These are phyloP conservation scores for Sherardia arvensis DNA, from an alignment of 257 asterid species.

Conservation along the genomic window DNA sequence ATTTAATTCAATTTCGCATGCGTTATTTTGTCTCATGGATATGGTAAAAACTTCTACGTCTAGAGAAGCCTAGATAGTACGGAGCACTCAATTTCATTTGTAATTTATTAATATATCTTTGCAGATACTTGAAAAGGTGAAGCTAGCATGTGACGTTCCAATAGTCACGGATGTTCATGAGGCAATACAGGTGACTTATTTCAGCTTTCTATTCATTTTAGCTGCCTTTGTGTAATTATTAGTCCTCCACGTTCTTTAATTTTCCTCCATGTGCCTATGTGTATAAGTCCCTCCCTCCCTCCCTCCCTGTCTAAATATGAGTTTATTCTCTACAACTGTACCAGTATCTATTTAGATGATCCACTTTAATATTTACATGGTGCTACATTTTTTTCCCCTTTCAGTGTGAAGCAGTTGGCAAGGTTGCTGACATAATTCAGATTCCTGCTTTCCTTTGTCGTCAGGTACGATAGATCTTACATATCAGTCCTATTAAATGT, in stretches of 20 bases:
- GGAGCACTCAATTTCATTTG: neutral
- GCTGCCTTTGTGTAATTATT: neutral
- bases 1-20: neutral
- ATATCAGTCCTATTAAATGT: neutral
- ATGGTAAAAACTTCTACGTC: neutral
- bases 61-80: neutral
- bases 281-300: no score
- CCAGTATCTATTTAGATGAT: neutral
- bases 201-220: neutral
- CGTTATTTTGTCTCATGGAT: neutral
- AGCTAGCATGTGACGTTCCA: slow-evolving; percentile 59
- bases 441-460: slow-evolving; percentile 97
- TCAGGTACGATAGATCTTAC: slow-evolving; percentile 41
- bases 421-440: slow-evolving; percentile 91
- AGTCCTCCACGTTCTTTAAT: neutral
- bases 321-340: neutral
- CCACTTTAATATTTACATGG: neutral
- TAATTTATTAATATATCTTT: no score
- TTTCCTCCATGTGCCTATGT: no score
- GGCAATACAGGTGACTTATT: slow-evolving; percentile 43
- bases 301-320: no score
- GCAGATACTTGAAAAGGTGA: slow-evolving; percentile 88
- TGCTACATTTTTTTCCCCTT: neutral
- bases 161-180: slow-evolving; percentile 79
- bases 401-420: slow-evolving; percentile 98